Evolutionary conservation across 2,329 filamentous ascomycete genomes (phyloP).

Genomic region (Sporothrix variecibatus): DNA sequence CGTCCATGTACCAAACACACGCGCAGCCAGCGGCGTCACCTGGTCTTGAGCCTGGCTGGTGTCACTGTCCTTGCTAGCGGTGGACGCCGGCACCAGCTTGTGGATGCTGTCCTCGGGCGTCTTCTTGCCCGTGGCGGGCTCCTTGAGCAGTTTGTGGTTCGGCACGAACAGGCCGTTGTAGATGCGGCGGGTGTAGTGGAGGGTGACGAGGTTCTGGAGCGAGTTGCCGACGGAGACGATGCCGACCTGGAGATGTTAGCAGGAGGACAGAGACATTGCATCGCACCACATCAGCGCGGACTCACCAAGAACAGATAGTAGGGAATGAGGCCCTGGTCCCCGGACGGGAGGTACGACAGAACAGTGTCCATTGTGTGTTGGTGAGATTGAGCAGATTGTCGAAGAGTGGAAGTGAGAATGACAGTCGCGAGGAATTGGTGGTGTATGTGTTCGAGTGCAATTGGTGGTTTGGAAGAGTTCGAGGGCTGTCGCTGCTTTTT

Average conservation of each 20-base stretch:
- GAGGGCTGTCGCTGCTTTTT: not conserved
- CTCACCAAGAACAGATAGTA: conserved; percentile 61
- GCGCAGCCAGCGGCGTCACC: conserved; percentile 73
- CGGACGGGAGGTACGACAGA: conserved; percentile 48
- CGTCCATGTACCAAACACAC: conserved; percentile 88
- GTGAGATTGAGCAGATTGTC: not conserved
- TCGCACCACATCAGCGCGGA: not conserved
- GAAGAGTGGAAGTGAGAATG: not conserved
- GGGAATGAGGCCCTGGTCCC: conserved; percentile 56
- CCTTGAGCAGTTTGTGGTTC: conserved; percentile 48
- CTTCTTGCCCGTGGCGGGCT: conserved; percentile 35
- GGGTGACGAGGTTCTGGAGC: conserved; percentile 77
- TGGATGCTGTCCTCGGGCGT: conserved; percentile 56
- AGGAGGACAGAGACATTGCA: not conserved
- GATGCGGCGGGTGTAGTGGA: conserved; percentile 81
- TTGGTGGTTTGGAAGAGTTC: not conserved
- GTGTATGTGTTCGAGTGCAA: not conserved
- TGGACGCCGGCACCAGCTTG: conserved; percentile 51
- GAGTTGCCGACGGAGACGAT: conserved; percentile 81
- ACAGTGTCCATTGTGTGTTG: conserved; percentile 47
- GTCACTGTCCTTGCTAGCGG: conserved; percentile 47
- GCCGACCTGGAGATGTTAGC: conserved; percentile 62
- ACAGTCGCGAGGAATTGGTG: not conserved
- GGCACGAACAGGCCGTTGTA: conserved; percentile 69
- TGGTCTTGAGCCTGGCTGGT: conserved; percentile 52